Evolutionary conservation across 768 basidiomycete species (phyloP).

Genomic region (Mycena kentingensis): DNA sequence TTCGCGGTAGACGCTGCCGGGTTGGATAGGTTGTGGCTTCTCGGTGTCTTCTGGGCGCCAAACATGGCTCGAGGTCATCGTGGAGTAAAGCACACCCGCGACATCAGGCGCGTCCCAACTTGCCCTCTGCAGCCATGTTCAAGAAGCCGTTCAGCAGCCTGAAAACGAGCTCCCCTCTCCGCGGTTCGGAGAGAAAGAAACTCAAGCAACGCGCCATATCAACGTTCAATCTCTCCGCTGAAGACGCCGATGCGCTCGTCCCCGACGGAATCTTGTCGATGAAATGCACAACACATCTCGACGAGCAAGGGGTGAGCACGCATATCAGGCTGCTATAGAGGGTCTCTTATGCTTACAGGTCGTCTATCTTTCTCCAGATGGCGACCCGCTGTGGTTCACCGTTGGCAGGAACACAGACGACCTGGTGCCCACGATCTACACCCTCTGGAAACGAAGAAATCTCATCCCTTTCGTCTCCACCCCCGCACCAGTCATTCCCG

Average conservation of each 20-base stretch:
- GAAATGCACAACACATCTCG: conserved; percentile 66
- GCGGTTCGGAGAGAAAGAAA: conserved; percentile 73
- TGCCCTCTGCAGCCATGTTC: conserved; percentile 53
- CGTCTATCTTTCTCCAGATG: conserved; percentile 61
- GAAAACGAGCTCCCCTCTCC: conserved; percentile 76
- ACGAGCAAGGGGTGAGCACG: conserved; percentile 63
- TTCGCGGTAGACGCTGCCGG: conserved; percentile 45
- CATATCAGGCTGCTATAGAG: not conserved
- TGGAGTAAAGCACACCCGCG: not conserved
- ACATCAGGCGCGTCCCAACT: not conserved
- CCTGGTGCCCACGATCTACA: conserved; percentile 80
- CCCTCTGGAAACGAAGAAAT: conserved; percentile 72
- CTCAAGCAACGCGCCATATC: conserved; percentile 60
- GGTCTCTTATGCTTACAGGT: conserved; percentile 43
- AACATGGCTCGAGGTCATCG: conserved; percentile 3
- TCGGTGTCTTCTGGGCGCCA: conserved; percentile 25
- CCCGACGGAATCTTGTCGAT: conserved; percentile 71
- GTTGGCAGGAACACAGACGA: conserved; percentile 67
- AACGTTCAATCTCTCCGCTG: conserved; percentile 48
- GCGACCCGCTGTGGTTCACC: conserved; percentile 80
- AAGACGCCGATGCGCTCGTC: conserved; percentile 68
- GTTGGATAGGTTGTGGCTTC: conserved; percentile 25
- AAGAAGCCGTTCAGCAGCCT: conserved; percentile 70
- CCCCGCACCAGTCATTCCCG: conserved; percentile 67
- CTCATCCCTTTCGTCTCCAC: conserved; percentile 74